These are phyloP conservation scores for Amauroascus niger DNA, from an alignment of 2,329 filamentous ascomycete genomes.

Conservation along the genomic window DNA sequence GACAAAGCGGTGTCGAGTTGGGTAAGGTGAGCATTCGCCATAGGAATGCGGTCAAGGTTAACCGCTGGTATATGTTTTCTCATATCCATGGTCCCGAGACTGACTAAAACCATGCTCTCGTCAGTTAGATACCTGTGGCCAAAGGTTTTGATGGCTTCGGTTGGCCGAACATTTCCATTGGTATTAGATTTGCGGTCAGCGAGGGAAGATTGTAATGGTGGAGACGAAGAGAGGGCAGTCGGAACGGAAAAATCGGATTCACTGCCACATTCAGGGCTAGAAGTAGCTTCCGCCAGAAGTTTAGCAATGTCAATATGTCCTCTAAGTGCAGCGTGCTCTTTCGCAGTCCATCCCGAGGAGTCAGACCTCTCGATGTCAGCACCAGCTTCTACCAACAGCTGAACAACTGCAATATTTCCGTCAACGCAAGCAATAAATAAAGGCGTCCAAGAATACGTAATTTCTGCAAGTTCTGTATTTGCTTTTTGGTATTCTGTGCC, in stretches of 20 bases:
- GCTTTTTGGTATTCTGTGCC: slow-evolving; percentile 62
- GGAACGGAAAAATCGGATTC: slow-evolving; percentile 27
- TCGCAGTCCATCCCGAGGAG: slow-evolving; percentile 85
- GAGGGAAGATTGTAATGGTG: slow-evolving; percentile 32
- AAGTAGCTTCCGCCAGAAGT: slow-evolving; percentile 52
- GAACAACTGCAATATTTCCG: slow-evolving; percentile 64
- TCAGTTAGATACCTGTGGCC: slow-evolving; percentile 89
- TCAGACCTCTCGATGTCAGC: slow-evolving; percentile 66
- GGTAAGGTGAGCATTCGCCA: slow-evolving; percentile 79
- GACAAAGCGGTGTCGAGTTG: slow-evolving; percentile 91
- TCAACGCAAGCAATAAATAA: slow-evolving; percentile 88
- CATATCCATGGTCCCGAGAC: slow-evolving; percentile 88
- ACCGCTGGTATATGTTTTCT: slow-evolving; percentile 72
- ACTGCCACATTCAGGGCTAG: slow-evolving; percentile 19
- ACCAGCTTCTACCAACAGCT: slow-evolving; percentile 67
- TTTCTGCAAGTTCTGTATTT: slow-evolving; percentile 67
- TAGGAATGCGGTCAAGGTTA: slow-evolving; percentile 74
- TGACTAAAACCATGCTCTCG: slow-evolving; percentile 82
- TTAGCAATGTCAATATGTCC: slow-evolving; percentile 76
- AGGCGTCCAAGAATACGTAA: slow-evolving; percentile 88
- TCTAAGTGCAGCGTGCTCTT: slow-evolving; percentile 81
- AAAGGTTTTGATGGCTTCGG: slow-evolving; percentile 85
- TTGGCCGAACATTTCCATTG: slow-evolving; percentile 39
- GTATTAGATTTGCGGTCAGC: slow-evolving; percentile 35
- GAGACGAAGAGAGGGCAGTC: slow-evolving; percentile 29